Evolutionary conservation across 1,284 basidiomycete genomes (phyloP), one percentile per base, ranked within the genome.

Genomic region (Polyporus tsugae): DNA sequence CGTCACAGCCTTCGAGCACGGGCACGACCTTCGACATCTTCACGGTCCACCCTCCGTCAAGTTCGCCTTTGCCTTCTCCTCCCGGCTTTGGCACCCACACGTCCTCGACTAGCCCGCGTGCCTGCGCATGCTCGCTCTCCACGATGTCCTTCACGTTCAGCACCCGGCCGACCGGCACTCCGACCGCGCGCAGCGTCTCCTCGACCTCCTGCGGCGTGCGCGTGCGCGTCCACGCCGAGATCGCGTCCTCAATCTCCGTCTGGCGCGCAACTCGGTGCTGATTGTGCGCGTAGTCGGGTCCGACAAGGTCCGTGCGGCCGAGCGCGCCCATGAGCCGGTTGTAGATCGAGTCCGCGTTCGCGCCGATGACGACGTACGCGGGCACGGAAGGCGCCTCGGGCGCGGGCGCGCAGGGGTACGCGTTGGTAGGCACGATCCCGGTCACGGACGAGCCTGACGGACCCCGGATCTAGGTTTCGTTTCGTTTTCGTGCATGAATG

Each of bases 371-470:
- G 64, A 91, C 82, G 75, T 88, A 91, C 1, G 84, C 82, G 0
- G 86, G 85, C 0, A 80, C 77, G 6, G 73, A 71, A 1, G 85
- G 82, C 0, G 83, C 72, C 44, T 78, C 67, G 3, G 83, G 77
- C 11, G 83, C 80, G 4, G 88, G 84, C 35, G 84, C 79, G 77
- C 89, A 91, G 2, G 89, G 90, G 75, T 90, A 91, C 2, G 89
- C 89, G 73, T 91, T 91, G 4, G 89, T 91, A 0, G 91, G 90
- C 11, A 91, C 89, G 62, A 92, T 91, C 17, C 91, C 89, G 0
- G 90, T 91, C 38, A 92, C 83, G 4, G 90, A 91, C 29, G 90
- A 91, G 41, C 90, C 90, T 11, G 91, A 91, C 2, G 90, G 90
- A 15, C 90, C 87, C 52, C 91, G 88, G 70, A 88, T 84, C 87